A percentile compares a stretch with the other conserved stretches of the same genome.
These are phyloP conservation scores for Quambalaria eucalypti DNA, from an alignment of 1,284 basidiomycete genomes.

Conservation along the genomic window DNA sequence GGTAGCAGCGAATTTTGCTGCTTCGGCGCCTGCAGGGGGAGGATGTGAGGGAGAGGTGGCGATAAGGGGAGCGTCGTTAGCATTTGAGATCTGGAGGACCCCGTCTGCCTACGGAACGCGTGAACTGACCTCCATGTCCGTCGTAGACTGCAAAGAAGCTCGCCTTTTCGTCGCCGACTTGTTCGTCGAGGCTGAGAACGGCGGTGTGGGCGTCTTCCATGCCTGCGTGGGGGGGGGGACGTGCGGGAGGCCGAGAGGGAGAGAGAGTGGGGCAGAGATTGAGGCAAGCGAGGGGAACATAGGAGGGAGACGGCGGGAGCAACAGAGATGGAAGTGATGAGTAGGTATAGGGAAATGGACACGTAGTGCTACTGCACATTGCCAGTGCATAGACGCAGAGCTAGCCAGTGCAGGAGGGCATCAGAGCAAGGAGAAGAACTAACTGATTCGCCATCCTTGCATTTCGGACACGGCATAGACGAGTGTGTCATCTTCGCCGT, in stretches of 20 bases:
- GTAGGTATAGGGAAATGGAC: too few species aligned
- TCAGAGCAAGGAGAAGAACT: too few species aligned
- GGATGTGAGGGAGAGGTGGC: not conserved
- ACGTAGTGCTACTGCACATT: too few species aligned
- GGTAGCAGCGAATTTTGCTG: constrained; percentile 82
- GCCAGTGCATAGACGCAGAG: too few species aligned
- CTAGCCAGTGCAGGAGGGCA: too few species aligned
- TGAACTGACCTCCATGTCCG: constrained; percentile 79
- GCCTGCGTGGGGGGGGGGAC: constrained; percentile 53
- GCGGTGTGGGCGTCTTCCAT: constrained; percentile 98
- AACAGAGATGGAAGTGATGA: too few species aligned
- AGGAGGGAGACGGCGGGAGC: not conserved
- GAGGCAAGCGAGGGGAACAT: constrained; percentile 4
- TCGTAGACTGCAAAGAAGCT: constrained; percentile 93
- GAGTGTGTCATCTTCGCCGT: constrained; percentile 69
- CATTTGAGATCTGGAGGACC: too few species aligned
- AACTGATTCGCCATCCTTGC: constrained; percentile 99
- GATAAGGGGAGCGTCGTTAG: not conserved
- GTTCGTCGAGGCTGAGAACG: constrained; percentile 52
- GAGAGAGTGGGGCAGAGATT: not conserved
- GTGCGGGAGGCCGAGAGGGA: constrained; percentile 3
- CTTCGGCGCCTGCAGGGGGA: constrained; percentile 62
- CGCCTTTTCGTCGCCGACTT: constrained; percentile 39
- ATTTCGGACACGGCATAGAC: constrained; percentile 83
- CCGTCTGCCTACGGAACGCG: too few species aligned